Conservation (phyloP, 2,329 filamentous ascomycete genomes). For the Xylaria multiplex region DNA sequence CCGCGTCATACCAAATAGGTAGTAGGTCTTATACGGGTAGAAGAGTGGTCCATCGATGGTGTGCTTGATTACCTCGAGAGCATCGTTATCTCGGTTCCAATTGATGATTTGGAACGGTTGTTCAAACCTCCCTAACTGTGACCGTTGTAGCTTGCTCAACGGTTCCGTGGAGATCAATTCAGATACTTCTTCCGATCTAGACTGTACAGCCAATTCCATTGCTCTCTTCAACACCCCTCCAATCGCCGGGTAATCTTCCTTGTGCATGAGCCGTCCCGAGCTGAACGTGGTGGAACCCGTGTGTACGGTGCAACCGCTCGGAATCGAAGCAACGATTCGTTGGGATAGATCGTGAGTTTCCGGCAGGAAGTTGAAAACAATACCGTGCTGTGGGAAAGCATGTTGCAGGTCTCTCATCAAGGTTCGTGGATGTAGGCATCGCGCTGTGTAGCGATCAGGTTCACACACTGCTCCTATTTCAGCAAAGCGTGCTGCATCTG, state of each 20-base stretch:
- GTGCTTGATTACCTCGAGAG: conserved; percentile 43
- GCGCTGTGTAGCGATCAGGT: conserved; percentile 10
- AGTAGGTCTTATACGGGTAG: conserved; percentile 51
- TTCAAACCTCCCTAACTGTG: not conserved
- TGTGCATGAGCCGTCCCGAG: conserved; percentile 32
- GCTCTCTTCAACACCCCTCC: conserved; percentile 41
- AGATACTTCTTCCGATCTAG: not conserved
- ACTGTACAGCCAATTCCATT: conserved; percentile 34
- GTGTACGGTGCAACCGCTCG: conserved; percentile 46
- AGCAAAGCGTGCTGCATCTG: conserved; percentile 37
- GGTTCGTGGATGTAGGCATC: conserved; percentile 45
- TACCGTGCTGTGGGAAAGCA: conserved; percentile 42
- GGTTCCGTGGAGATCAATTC: conserved; percentile 35
- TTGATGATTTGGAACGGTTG: conserved; percentile 51
- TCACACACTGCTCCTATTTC: conserved; percentile 30
- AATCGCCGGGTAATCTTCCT: conserved; percentile 23
- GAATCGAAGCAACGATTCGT: conserved; percentile 41
- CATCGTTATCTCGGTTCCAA: conserved; percentile 52
- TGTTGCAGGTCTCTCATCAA: conserved; percentile 46
- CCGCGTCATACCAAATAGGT: conserved; percentile 55
- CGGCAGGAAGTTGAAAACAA: conserved; percentile 50
- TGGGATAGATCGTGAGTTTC: conserved; percentile 44
- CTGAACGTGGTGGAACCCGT: conserved; percentile 25
- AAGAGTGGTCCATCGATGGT: conserved; percentile 44
- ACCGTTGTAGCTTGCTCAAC: conserved; percentile 45